phyloP scores from a whole-genome alignment of 768 basidiomycete species.

The Dioszegia aurantiaca region DNA sequence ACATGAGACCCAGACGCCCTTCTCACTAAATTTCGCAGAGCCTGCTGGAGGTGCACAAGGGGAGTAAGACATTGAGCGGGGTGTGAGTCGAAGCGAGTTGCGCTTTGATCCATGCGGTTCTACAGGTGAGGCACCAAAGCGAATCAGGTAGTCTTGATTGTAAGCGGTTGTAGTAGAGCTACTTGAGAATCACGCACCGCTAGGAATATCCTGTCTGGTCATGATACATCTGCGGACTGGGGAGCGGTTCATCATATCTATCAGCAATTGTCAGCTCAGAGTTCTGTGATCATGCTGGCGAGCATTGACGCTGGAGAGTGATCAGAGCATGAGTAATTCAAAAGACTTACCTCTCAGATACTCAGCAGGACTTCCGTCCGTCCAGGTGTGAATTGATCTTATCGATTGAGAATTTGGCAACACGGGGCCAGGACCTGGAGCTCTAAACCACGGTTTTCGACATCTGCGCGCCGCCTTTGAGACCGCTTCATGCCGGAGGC shows the following conservation, averaged over 20 bases:
- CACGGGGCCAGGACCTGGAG: too few species aligned
- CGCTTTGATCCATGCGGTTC: not conserved
- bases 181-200: conserved; percentile 3
- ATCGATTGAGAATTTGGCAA: too few species aligned
- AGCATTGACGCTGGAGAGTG: not conserved
- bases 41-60: not conserved
- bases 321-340: not conserved
- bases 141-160: not conserved
- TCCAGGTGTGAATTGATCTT: too few species aligned
- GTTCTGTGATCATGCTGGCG: not conserved
- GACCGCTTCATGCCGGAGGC: too few species aligned
- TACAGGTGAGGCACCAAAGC: not conserved
- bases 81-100: too few species aligned
- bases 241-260: conserved; percentile 11
- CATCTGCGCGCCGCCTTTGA: too few species aligned
- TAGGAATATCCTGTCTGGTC: conserved; percentile 11
- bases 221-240: conserved; percentile 16
- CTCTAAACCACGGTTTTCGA: too few species aligned
- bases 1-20: conserved; percentile 8
- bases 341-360: not conserved
- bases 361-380: too few species aligned
- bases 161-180: too few species aligned
- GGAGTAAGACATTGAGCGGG: not conserved
- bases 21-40: not conserved
- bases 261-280: not conserved